Evolutionary conservation across 129 eudicot genomes (phyloP).

Genomic region (Escallonia rubra): DNA sequence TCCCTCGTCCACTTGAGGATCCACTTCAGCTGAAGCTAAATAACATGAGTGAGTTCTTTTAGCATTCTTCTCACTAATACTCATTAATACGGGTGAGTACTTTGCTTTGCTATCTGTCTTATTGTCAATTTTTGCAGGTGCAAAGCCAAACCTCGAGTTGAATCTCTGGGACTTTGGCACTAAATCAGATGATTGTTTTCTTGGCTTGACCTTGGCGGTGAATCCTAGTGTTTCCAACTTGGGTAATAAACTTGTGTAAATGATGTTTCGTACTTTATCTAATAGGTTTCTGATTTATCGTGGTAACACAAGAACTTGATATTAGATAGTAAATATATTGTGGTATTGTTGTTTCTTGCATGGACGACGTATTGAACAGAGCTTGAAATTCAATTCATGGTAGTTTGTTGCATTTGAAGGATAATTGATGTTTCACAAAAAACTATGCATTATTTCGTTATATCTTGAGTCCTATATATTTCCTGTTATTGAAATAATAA

Average conservation of each 20-base stretch:
- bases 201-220: conserved; percentile 89
- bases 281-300: not conserved
- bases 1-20: conserved; percentile 73
- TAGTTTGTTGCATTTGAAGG: no score
- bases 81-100: conserved; percentile 7
- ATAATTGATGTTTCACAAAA: no score
- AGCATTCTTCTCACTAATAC: not conserved
- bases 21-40: conserved; percentile 51
- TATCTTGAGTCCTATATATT: not conserved
- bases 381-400: no score
- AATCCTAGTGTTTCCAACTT: conserved; percentile 58
- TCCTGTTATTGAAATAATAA: not conserved
- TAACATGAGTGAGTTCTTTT: conserved; percentile 34
- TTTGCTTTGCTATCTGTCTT: not conserved
- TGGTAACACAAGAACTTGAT: not conserved
- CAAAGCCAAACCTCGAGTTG: conserved; percentile 85
- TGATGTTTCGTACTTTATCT: not conserved
- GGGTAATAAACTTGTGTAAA: conserved; percentile 34
- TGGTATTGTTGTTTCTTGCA: no score
- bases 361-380: no score
- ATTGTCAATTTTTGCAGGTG: conserved; percentile 32
- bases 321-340: no score
- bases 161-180: conserved; percentile 78
- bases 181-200: conserved; percentile 63
- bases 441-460: not conserved